Base-by-base conservation (phyloP, 768 basidiomycete genomes). In the Cantharellus anzutake region DNA sequence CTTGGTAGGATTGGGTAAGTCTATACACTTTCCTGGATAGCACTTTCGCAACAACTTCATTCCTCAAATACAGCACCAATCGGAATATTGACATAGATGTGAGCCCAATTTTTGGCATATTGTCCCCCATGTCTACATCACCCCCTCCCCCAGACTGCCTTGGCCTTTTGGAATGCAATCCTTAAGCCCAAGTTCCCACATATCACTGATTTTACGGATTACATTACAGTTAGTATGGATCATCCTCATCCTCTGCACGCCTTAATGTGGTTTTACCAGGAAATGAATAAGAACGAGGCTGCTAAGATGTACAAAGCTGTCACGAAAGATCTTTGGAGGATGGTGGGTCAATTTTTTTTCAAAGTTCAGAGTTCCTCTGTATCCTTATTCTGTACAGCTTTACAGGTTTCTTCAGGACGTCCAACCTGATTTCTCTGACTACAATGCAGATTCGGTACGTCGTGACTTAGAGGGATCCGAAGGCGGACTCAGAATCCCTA, bases 311-410 rank as follows among this genome's bases (percentile, higher is more conserved):
- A 86, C 70, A 88, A 82, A 66, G 84, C 82, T 0, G 79, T 81
- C 11, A 90, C 87, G 69, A 86, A 86, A 66, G 88, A 92, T 70
- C 71, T 89, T 4, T 92, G 88, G 88, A 78, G 70, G 60, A 90
- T 90, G 87, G 86, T 84, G 61, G 11, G 75, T 5, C 38, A 5
- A 5, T 37, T 5, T 14, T 14, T 38, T 40, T 5, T 2, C 14
- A 57, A 14, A 57, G 38, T 57, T 29, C 20, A 29, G 20, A 29
- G 20, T 29, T 29, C 20, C 20, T 29, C 20, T 29, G 20, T 29
- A 29, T 29, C 20, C 20, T 29, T 29, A 29, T 29, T 29, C 20
- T 29, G 20, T 29, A 29, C 20, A 29, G 20, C 20, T 5, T 37
- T 11, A 14, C 38, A 57, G 37, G 20, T 41, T 57, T 37, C 14